A percentile compares a stretch with the other conserved stretches of the same genome.
phyloP scores from a whole-genome alignment of 371 early-diverging fungal genomes.

The Actinomortierella wolfii region DNA sequence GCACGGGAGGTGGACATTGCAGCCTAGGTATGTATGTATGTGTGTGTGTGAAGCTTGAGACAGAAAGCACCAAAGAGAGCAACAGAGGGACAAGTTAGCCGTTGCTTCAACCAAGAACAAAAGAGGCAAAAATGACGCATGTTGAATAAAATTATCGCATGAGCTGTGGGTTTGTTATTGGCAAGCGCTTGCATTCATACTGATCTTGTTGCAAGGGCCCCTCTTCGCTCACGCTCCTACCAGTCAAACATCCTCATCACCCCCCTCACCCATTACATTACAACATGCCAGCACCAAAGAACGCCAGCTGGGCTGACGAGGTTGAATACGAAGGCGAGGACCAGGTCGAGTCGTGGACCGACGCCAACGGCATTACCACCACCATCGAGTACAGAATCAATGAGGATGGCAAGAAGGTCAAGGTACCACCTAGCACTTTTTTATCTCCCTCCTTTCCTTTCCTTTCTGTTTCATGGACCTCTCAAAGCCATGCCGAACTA shows the following conservation, averaged over 20 bases:
- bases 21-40: conserved; percentile 9
- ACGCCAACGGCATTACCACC: conserved; percentile 85
- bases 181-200: not conserved
- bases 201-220: not conserved
- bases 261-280: conserved; percentile 16
- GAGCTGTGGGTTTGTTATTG: not conserved
- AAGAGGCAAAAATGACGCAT: not conserved
- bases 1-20: conserved; percentile 31
- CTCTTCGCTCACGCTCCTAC: no score
- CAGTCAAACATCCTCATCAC: not conserved
- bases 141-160: not conserved
- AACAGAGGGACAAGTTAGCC: not conserved
- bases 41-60: not conserved
- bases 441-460: no score
- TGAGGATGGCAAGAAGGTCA: conserved; percentile 89
- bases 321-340: conserved; percentile 67
- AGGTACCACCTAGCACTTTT: conserved; percentile 50
- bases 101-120: not conserved
- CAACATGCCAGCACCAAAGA: conserved; percentile 43
- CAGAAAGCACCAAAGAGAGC: not conserved
- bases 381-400: conserved; percentile 81
- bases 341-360: conserved; percentile 64
- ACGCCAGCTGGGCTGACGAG: conserved; percentile 74
- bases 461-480: not conserved
- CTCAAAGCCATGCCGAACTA: no score